Percentiles rank a stretch among this genome's conserved stretches.
Conservation (phyloP, 2,329 filamentous ascomycete species). For the Penicillium sp. region DNA sequence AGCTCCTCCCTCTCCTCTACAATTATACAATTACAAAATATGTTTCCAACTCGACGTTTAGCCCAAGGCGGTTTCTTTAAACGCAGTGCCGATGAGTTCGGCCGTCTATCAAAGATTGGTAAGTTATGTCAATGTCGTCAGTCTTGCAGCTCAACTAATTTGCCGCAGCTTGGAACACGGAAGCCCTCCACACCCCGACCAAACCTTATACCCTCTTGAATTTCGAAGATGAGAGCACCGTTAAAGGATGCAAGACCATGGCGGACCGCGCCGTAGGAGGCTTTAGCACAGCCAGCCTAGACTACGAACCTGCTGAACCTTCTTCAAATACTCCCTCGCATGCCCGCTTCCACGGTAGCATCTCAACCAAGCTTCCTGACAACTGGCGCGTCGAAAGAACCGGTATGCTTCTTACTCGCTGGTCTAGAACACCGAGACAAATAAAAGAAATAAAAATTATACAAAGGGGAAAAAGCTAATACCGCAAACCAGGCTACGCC, state of each 20-base stretch:
- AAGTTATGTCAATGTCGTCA: slow-evolving; percentile 17
- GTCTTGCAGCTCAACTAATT: slow-evolving; percentile 3
- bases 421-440: background rate
- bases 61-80: slow-evolving; percentile 52
- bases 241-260: slow-evolving; percentile 65
- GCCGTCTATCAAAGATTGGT: slow-evolving; percentile 56
- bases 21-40: slow-evolving; percentile 9
- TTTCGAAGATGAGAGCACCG: slow-evolving; percentile 37
- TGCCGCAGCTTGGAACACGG: slow-evolving; percentile 40
- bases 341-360: slow-evolving; percentile 79
- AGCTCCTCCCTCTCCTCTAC: background rate
- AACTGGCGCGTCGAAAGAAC: slow-evolving; percentile 50
- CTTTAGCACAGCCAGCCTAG: slow-evolving; percentile 71
- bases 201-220: slow-evolving; percentile 41
- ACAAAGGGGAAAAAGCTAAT: background rate
- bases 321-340: slow-evolving; percentile 55
- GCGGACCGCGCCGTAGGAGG: slow-evolving; percentile 84
- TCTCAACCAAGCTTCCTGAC: slow-evolving; percentile 78
- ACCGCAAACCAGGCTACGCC: slow-evolving; percentile 67
- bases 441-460: no score
- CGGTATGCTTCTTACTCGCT: slow-evolving; percentile 22
- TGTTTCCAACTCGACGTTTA: slow-evolving; percentile 42
- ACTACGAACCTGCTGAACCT: slow-evolving; percentile 56
- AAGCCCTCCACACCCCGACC: slow-evolving; percentile 35
- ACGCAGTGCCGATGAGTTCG: slow-evolving; percentile 58